Conservation (phyloP, 148 eudicot genomes). For the Chenopodium album region DNA sequence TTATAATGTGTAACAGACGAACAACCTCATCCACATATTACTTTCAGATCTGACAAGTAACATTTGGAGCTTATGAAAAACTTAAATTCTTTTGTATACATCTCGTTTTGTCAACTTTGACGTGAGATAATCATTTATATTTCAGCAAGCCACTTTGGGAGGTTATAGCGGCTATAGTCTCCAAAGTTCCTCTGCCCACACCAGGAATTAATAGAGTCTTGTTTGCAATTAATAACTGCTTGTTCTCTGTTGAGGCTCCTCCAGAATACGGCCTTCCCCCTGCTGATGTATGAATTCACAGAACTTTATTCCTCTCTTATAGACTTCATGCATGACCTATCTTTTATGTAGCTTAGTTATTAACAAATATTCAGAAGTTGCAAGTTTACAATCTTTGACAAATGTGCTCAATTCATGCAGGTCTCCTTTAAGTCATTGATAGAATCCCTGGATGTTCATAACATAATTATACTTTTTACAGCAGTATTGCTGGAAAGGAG, state of each 20-base stretch:
- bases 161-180: slow-evolving; percentile 59
- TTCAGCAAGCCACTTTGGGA: slow-evolving; percentile 98
- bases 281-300: slow-evolving; percentile 68
- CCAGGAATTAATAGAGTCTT: slow-evolving; percentile 81
- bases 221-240: slow-evolving; percentile 82
- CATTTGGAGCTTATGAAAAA: neutral
- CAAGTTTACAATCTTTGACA: neutral
- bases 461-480: slow-evolving; percentile 78
- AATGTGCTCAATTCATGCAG: slow-evolving; percentile 40
- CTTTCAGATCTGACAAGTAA: slow-evolving; percentile 3
- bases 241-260: slow-evolving; percentile 86
- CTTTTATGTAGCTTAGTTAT: slow-evolving; percentile 10
- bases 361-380: neutral
- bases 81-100: neutral
- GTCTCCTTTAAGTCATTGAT: slow-evolving; percentile 85
- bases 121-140: neutral
- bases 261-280: slow-evolving; percentile 85
- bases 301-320: neutral
- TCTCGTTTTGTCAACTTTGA: neutral
- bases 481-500: slow-evolving; percentile 89
- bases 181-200: slow-evolving; percentile 76
- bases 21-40: neutral
- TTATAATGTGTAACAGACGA: neutral
- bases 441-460: slow-evolving; percentile 93
- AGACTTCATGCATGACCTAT: neutral